Conservation (phyloP, 768 basidiomycete species). For the Lenzites betulinus region DNA sequence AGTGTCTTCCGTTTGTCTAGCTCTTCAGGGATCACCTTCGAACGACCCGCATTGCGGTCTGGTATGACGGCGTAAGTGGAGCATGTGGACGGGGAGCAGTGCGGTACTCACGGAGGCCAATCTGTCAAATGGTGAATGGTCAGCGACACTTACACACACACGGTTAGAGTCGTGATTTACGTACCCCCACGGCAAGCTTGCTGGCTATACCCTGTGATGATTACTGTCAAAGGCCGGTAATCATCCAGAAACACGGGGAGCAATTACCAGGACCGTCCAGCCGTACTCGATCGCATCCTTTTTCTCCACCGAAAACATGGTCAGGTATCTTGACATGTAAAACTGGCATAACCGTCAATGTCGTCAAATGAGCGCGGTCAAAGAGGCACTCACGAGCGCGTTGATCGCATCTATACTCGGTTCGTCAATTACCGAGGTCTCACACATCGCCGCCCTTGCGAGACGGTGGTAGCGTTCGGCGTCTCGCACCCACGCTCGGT, state of each 20-base stretch:
- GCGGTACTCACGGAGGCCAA: slow-evolving; percentile 59
- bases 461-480: slow-evolving; percentile 61
- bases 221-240: neutral
- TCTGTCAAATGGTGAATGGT: slow-evolving; percentile 41
- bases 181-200: slow-evolving; percentile 62
- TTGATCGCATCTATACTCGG: slow-evolving; percentile 74
- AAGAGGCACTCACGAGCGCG: slow-evolving; percentile 47
- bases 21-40: slow-evolving; percentile 71
- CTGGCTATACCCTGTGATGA: slow-evolving; percentile 53
- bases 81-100: slow-evolving; percentile 14
- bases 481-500: slow-evolving; percentile 32
- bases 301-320: slow-evolving; percentile 74
- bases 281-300: slow-evolving; percentile 72
- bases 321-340: slow-evolving; percentile 75
- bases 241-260: neutral
- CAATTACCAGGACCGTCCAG: slow-evolving; percentile 65
- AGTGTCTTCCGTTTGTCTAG: slow-evolving; percentile 67
- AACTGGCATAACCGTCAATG: slow-evolving; percentile 40
- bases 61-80: slow-evolving; percentile 14
- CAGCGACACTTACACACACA: slow-evolving; percentile 6
- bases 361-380: neutral
- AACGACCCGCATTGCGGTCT: slow-evolving; percentile 70
- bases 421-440: slow-evolving; percentile 74
- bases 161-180: neutral
- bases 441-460: slow-evolving; percentile 62